Conservation (phyloP, 2,329 filamentous ascomycete species). For the Penicillium sp. region DNA sequence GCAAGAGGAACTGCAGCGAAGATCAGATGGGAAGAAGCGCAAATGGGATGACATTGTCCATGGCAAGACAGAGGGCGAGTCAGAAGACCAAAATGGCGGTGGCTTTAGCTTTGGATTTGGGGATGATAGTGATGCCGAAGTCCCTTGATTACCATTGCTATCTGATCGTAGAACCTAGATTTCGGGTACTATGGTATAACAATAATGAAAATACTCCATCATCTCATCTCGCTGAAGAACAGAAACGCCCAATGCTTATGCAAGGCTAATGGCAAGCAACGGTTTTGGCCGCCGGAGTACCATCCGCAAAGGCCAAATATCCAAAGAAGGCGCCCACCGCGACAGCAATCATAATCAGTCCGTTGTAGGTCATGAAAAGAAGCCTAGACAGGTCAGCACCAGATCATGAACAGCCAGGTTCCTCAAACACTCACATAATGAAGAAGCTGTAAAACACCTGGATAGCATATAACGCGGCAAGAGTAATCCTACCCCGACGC, state of each 20-base stretch:
- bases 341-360: slow-evolving; percentile 92
- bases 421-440: slow-evolving; percentile 72
- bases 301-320: slow-evolving; percentile 72
- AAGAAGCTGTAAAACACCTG: slow-evolving; percentile 99
- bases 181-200: no score
- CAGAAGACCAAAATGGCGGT: slow-evolving; percentile 26
- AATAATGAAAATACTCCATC: no score
- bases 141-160: slow-evolving; percentile 32
- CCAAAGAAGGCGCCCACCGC: slow-evolving; percentile 83
- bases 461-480: slow-evolving; percentile 76
- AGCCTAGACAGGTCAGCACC: slow-evolving; percentile 55
- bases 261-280: slow-evolving; percentile 73
- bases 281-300: slow-evolving; percentile 67
- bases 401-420: no score
- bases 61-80: slow-evolving; percentile 39
- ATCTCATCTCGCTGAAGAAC: not conserved
- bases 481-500: slow-evolving; percentile 67
- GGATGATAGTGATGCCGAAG: slow-evolving; percentile 51
- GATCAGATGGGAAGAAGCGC: slow-evolving; percentile 61
- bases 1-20: slow-evolving; percentile 59
- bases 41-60: slow-evolving; percentile 80
- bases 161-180: not conserved
- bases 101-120: slow-evolving; percentile 62
- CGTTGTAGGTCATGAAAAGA: slow-evolving; percentile 99
- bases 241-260: not conserved